phyloP scores from a whole-genome alignment of 495 filamentous ascomycete species.

The Gamarada debralockiae region DNA sequence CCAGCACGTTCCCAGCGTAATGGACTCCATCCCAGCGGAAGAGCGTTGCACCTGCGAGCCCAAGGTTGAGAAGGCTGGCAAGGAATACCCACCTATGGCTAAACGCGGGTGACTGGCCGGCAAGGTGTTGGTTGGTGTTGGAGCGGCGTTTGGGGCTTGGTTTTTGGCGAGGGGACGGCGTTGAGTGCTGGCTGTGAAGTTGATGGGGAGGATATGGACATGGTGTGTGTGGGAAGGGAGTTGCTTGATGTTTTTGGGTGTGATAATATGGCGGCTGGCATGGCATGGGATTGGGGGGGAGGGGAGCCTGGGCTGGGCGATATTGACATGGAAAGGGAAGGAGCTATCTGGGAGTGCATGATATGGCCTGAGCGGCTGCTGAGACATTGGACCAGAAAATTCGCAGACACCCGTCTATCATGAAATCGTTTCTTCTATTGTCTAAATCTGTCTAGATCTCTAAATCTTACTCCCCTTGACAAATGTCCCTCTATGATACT shows the following conservation, averaged over 20 bases:
- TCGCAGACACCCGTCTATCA: too few relatives aligned
- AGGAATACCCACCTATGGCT: slow-evolving; percentile 57
- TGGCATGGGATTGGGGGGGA: not conserved
- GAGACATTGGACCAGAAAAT: too few relatives aligned
- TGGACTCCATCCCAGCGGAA: slow-evolving; percentile 55
- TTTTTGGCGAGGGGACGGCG: not conserved
- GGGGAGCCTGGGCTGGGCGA: too few relatives aligned
- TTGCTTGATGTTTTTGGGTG: not conserved
- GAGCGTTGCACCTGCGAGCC: slow-evolving; percentile 64
- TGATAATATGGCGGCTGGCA: not conserved
- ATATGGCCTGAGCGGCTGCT: too few relatives aligned
- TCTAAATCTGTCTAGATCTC: not conserved
- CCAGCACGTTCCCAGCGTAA: slow-evolving; percentile 59
- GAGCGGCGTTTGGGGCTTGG: not conserved
- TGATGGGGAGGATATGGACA: not conserved
- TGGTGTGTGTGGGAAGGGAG: not conserved
- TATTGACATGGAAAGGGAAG: too few relatives aligned
- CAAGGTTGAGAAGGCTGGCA: slow-evolving; percentile 55
- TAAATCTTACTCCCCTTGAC: slow-evolving; percentile 17
- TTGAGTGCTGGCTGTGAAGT: too few relatives aligned
- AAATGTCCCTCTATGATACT: slow-evolving; percentile 38
- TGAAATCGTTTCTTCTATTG: not conserved
- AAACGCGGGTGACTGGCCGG: slow-evolving; percentile 16
- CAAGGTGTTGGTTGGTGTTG: not conserved
- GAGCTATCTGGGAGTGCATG: too few relatives aligned